Evolutionary conservation across 805 yeast species (phyloP), one percentile per base, ranked within the genome.

Genomic region (Zygotorulaspora florentina): DNA sequence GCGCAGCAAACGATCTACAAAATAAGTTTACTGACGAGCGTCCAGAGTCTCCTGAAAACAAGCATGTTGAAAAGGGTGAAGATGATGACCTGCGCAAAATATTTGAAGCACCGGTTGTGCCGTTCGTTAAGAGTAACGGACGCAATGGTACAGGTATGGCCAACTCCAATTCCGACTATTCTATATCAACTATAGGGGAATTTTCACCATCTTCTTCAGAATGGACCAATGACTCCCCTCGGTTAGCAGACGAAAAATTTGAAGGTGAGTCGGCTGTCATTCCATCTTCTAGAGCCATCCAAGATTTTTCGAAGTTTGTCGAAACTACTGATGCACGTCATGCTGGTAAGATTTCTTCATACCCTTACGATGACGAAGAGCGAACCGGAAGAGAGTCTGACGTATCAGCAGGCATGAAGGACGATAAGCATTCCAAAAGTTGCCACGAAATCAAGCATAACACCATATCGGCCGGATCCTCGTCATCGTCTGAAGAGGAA

Each of bases 171-270:
- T 62, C 65, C 2, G 67, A 67, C 35, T 60, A 60, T 20, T 62
- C 70, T 8, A 69, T 70, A 12, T 69, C 75, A 1, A 61, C 65
- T 2, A 71, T 73, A 34, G 77, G 77, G 0, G 74, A 73, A 11
- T 73, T 66, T 54, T 71, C 76, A 2, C 76, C 77, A 15, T 68
- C 73, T 6, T 70, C 75, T 2, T 70, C 74, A 1, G 76, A 72
- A 42, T 62, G 71, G 57, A 66, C 69, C 5, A 62, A 60, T 46
- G 75, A 69, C 29, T 67, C 73, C 7, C 74, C 74, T 8, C 66
- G 61, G 35, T 39, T 52, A 17, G 52, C 39, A 23, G 51, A 44
- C 26, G 45, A 47, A 34, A 58, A 50, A 31, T 54, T 54, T 29
- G 51, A 40, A 10, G 51, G 43, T 2, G 45, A 46, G 13, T 29